phyloP scores from a whole-genome alignment of 495 filamentous ascomycete genomes.

The Jackrogersella minutella region DNA sequence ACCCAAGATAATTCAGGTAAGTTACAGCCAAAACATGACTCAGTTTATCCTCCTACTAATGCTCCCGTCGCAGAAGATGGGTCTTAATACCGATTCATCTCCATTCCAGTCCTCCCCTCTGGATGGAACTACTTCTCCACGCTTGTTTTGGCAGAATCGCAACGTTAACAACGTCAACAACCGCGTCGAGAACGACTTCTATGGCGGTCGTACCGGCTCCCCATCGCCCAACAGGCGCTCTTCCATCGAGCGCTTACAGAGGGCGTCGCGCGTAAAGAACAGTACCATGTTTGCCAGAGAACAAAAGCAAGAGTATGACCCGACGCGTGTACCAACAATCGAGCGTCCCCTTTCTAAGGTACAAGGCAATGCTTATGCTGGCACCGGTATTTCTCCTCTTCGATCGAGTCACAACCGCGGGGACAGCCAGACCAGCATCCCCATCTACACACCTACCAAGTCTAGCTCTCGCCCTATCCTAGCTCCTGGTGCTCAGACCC shows the following conservation, averaged over 20 bases:
- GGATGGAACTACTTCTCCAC: conserved; percentile 70
- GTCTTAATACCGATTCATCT: conserved; percentile 71
- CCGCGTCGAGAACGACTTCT: conserved; percentile 72
- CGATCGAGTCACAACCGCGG: conserved; percentile 55
- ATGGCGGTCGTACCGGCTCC: conserved; percentile 65
- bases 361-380: conserved; percentile 69
- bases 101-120: conserved; percentile 80
- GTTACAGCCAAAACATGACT: conserved; percentile 1
- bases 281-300: conserved; percentile 93
- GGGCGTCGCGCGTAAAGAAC: conserved; percentile 93
- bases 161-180: conserved; percentile 71
- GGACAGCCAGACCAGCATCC: conserved; percentile 59
- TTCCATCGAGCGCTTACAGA: conserved; percentile 92
- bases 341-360: conserved; percentile 80
- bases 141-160: conserved; percentile 85
- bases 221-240: conserved; percentile 77
- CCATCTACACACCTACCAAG: conserved; percentile 51
- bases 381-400: conserved; percentile 55
- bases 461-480: conserved; percentile 41
- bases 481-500: conserved; percentile 57
- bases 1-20: conserved; percentile 62
- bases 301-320: conserved; percentile 88
- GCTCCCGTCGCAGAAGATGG: conserved; percentile 50
- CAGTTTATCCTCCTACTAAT: conserved; percentile 37
- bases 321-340: conserved; percentile 72